Evolutionary conservation across 768 basidiomycete species (phyloP).

Genomic region (Termitomyces sp.): DNA sequence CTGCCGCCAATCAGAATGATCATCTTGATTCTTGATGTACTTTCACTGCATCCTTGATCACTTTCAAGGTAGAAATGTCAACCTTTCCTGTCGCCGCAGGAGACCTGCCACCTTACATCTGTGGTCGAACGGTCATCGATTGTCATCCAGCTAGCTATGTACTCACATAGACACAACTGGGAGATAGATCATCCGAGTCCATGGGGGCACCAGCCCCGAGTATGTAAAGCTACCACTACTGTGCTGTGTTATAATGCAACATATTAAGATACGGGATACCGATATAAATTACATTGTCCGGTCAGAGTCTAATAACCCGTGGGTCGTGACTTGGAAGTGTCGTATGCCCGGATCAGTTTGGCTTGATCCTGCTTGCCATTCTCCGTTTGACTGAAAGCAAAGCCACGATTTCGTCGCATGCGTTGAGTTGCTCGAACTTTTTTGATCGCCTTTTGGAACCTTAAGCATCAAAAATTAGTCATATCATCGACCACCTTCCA

Average conservation of each 20-base stretch:
- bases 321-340: conserved; percentile 78
- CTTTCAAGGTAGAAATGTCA: neutral
- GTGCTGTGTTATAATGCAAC: conserved; percentile 8
- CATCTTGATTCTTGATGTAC: neutral
- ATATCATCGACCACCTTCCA: neutral
- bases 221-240: neutral
- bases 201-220: neutral
- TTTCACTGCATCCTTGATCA: too few relatives aligned
- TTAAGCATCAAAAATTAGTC: conserved; percentile 24
- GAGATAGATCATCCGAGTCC: too few relatives aligned
- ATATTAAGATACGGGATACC: conserved; percentile 15
- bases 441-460: conserved; percentile 99
- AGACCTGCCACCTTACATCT: too few relatives aligned
- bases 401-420: conserved; percentile 94
- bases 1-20: neutral
- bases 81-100: too few relatives aligned
- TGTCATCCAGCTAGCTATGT: too few relatives aligned
- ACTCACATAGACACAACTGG: neutral
- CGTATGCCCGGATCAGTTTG: conserved; percentile 80
- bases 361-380: conserved; percentile 86
- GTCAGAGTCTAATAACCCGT: conserved; percentile 62
- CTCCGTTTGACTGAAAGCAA: conserved; percentile 98
- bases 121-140: too few relatives aligned
- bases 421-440: conserved; percentile 99
- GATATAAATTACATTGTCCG: conserved; percentile 37